phyloP scores from a whole-genome alignment of 1,284 basidiomycete species.

The Vanrija humicola region DNA sequence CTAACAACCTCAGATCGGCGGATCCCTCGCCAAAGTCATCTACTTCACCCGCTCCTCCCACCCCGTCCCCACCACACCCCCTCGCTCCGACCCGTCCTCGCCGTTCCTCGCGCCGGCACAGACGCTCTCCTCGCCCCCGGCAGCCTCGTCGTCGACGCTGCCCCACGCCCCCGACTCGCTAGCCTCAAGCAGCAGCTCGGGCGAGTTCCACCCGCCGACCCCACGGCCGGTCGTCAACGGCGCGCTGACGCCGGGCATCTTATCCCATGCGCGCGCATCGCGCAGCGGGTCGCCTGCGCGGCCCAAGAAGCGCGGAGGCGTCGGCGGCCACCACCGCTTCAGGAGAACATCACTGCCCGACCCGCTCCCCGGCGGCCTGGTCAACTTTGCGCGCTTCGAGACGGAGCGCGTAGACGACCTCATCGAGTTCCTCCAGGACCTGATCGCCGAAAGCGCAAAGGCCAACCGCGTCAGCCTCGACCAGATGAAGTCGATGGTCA shows the following conservation, averaged over 20 bases:
- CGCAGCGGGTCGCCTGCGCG: constrained; percentile 44
- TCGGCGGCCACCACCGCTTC: constrained; percentile 58
- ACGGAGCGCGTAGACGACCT: constrained; percentile 83
- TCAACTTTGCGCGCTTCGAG: constrained; percentile 98
- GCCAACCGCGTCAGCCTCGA: constrained; percentile 85
- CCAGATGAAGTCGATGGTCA: constrained; percentile 88
- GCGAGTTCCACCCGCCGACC: constrained; percentile 36
- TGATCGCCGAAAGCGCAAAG: constrained; percentile 80
- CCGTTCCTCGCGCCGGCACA: constrained; percentile 39
- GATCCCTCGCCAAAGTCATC: constrained; percentile 95
- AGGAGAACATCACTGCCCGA: constrained; percentile 63
- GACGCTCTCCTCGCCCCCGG: constrained; percentile 30
- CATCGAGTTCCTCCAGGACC: constrained; percentile 78
- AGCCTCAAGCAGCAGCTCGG: constrained; percentile 27
- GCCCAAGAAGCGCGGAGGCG: constrained; percentile 47
- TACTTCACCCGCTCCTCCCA: constrained; percentile 88
- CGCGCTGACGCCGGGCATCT: constrained; percentile 68
- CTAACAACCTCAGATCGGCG: constrained; percentile 68
- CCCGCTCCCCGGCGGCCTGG: constrained; percentile 88
- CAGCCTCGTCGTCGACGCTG: constrained; percentile 14
- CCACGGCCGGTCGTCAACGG: constrained; percentile 57
- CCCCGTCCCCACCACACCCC: constrained; percentile 35
- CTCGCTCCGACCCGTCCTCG: constrained; percentile 41
- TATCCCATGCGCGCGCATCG: constrained; percentile 19
- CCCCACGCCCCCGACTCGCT: constrained; percentile 25